Conservation (phyloP, 1,139 yeast species). For the Candida glucosophila region DNA sequence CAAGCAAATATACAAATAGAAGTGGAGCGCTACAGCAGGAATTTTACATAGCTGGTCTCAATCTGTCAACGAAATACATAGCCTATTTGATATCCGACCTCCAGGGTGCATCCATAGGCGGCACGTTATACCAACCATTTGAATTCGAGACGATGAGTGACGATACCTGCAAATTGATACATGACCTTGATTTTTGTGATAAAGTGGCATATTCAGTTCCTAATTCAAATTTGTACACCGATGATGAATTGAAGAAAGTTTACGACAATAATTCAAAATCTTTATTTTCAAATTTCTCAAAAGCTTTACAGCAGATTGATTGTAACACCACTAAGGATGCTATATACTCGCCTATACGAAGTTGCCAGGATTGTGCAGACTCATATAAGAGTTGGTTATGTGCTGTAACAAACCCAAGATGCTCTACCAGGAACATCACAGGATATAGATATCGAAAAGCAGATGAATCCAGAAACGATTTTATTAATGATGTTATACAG, state of each 20-base stretch:
- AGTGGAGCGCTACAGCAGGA: slow-evolving; percentile 48
- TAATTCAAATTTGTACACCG: slow-evolving; percentile 23
- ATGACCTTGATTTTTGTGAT: slow-evolving; percentile 66
- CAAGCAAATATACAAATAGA: slow-evolving; percentile 38
- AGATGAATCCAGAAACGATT: slow-evolving; percentile 53
- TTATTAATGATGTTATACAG: slow-evolving; percentile 43
- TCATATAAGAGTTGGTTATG: slow-evolving; percentile 88
- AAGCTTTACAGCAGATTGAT: slow-evolving; percentile 66
- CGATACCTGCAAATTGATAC: slow-evolving; percentile 64
- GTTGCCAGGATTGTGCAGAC: slow-evolving; percentile 64
- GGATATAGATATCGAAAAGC: slow-evolving; percentile 41
- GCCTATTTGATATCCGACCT: slow-evolving; percentile 58
- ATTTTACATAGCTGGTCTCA: slow-evolving; percentile 54
- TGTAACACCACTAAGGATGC: slow-evolving; percentile 72
- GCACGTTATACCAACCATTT: slow-evolving; percentile 54
- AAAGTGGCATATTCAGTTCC: slow-evolving; percentile 89
- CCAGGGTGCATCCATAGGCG: slow-evolving; percentile 42
- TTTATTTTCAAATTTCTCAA: slow-evolving; percentile 57
- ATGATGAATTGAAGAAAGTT: slow-evolving; percentile 16
- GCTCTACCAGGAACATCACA: slow-evolving; percentile 43
- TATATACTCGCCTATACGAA: slow-evolving; percentile 60
- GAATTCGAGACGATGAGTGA: slow-evolving; percentile 51
- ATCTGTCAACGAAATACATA: slow-evolving; percentile 52
- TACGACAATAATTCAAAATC: slow-evolving; percentile 60
- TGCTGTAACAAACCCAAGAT: slow-evolving; percentile 83